These are phyloP conservation scores for Erysiphe pisi DNA, from an alignment of 2,329 filamentous ascomycete genomes.

Conservation along the genomic window DNA sequence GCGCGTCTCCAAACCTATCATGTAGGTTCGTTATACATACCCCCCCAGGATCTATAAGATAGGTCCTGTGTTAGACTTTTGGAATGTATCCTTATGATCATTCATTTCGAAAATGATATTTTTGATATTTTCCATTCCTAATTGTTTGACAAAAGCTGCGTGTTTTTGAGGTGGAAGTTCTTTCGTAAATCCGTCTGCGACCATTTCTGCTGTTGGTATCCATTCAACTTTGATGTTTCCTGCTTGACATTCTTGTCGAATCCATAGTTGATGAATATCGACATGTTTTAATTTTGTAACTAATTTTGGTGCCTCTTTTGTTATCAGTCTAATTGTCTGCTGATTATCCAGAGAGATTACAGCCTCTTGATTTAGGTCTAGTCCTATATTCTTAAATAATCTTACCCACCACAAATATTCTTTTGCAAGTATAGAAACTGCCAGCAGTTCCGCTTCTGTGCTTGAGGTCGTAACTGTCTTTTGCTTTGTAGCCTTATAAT, in stretches of 20 bases:
- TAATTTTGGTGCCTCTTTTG: background rate
- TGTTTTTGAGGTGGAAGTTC: too few species aligned
- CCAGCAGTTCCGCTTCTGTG: background rate
- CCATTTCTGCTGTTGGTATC: background rate
- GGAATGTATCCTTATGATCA: too few species aligned
- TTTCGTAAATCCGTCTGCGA: background rate
- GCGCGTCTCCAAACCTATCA: too few species aligned
- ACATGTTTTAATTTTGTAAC: background rate
- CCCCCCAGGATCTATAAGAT: too few species aligned
- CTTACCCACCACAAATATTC: background rate
- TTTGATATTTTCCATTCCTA: too few species aligned
- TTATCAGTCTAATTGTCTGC: background rate
- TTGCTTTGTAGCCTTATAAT: background rate
- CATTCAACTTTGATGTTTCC: background rate
- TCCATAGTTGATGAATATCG: background rate
- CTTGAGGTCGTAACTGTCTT: background rate
- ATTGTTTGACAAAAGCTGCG: too few species aligned
- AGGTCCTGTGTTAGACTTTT: too few species aligned
- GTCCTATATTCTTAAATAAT: background rate
- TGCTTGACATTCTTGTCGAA: background rate
- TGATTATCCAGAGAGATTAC: background rate
- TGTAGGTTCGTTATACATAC: too few species aligned
- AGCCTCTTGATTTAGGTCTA: background rate
- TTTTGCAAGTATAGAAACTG: background rate
- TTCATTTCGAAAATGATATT: too few species aligned